Evolutionary conservation across 2,329 filamentous ascomycete genomes (phyloP).

Genomic region (Penicillium freii): DNA sequence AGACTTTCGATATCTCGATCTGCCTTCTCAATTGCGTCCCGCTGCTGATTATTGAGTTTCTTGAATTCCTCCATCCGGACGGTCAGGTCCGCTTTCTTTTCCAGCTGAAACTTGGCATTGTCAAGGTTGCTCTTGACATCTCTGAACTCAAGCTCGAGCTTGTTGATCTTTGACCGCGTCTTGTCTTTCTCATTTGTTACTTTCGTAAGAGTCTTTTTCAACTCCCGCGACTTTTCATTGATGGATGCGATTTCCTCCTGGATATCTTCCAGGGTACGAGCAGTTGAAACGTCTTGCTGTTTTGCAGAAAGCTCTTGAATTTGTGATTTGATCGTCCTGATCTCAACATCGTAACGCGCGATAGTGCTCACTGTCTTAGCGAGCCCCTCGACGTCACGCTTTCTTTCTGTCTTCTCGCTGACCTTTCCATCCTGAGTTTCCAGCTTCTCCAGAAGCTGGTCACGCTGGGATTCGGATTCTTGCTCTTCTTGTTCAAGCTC

Average conservation of each 20-base stretch:
- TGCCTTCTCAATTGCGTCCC: conserved; percentile 64
- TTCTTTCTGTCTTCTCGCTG: conserved; percentile 60
- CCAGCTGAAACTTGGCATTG: conserved; percentile 69
- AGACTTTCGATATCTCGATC: conserved; percentile 74
- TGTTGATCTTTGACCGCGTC: conserved; percentile 63
- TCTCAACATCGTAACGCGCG: conserved; percentile 67
- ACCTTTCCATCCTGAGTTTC: conserved; percentile 69
- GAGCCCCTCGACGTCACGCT: conserved; percentile 72
- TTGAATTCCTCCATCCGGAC: conserved; percentile 72
- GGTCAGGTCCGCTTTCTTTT: conserved; percentile 72
- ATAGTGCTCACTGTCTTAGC: conserved; percentile 75
- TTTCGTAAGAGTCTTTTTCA: conserved; percentile 64
- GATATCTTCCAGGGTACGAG: conserved; percentile 77
- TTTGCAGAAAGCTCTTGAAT: conserved; percentile 73
- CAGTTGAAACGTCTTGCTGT: conserved; percentile 64
- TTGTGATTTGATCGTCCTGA: conserved; percentile 67
- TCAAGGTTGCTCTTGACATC: conserved; percentile 72
- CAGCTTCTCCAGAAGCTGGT: conserved; percentile 58
- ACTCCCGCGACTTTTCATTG: conserved; percentile 63
- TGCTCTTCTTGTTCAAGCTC: conserved; percentile 63
- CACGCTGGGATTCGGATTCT: conserved; percentile 61
- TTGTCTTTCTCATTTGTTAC: conserved; percentile 70
- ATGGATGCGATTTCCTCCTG: conserved; percentile 69
- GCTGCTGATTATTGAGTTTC: conserved; percentile 65
- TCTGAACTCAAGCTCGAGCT: conserved; percentile 72